Evolutionary conservation across 2,329 filamentous ascomycete species (phyloP), one percentile per base, ranked within the genome.

Genomic region (Endothia cerciana): DNA sequence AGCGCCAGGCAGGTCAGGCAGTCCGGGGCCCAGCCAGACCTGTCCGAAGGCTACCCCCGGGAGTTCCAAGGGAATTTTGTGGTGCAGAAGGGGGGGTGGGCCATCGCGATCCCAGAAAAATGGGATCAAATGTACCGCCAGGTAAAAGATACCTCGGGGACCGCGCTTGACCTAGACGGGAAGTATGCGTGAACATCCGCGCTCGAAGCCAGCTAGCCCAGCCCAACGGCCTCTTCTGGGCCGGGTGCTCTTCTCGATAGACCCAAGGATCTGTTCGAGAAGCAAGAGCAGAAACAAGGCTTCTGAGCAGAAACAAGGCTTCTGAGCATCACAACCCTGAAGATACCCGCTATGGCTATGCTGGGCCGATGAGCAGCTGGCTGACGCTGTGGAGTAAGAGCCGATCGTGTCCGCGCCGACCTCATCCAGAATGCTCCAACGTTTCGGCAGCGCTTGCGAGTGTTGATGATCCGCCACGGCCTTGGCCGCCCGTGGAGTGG

Each of bases 51-150:
- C n/a, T n/a, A n/a, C n/a, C 36, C 65, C 59, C 43, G 65, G 41
- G 43, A 43, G 36, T 60, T 36, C 51, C 41, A 40, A 63, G 43
- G 57, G 59, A 60, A 63, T 49, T 41, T n/a, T 33, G 58, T 65
- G 59, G 53, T 47, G 25, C 41, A 61, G 63, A 62, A 56, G 33
- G 63, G 51, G 33, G 63, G 51, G 53, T 59, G 64, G 60, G 55
- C 41, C 63, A 66, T 68, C 66, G 57, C 63, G 64, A 68, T 68
- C 60, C 57, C 40, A 61, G 56, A 63, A 62, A 63, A 57, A 58
- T 38, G 56, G 49, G 63, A 43, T 60, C n/a, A 43, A 15, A 66
- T 43, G 64, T 64, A 66, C 51, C 33, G n/a, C 49, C n/a, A 40
- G 38, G 64, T 68, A 59, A 62, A 60, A 51, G 64, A 51, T 68